phyloP scores from a whole-genome alignment of 495 filamentous ascomycete genomes.

The Neurospora terricola region DNA sequence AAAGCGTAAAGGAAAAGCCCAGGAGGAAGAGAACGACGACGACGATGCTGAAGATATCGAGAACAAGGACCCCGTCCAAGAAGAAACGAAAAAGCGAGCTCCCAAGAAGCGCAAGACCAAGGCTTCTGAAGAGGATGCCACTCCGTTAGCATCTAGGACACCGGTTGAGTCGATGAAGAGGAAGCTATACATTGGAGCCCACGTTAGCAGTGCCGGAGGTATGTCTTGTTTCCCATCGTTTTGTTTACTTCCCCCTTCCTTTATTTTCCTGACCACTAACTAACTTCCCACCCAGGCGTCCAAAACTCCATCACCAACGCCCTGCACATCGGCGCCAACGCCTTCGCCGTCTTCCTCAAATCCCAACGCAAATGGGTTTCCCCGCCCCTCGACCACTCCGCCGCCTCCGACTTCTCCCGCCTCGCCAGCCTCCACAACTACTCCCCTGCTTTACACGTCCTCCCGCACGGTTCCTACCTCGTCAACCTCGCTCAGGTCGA shows the following conservation, averaged over 20 bases:
- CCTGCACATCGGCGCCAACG: slow-evolving; percentile 75
- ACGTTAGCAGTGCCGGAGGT: slow-evolving; percentile 85
- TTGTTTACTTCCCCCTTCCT: background rate
- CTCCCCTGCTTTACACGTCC: slow-evolving; percentile 56
- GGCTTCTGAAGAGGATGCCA: slow-evolving; percentile 30
- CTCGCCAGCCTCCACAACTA: slow-evolving; percentile 62
- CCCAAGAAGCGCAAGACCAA: slow-evolving; percentile 42
- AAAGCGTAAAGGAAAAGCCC: slow-evolving; percentile 28
- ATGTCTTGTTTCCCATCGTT: slow-evolving; percentile 7
- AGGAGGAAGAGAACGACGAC: slow-evolving; percentile 5
- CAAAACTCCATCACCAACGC: slow-evolving; percentile 81
- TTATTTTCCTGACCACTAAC: no score
- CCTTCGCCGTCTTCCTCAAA: slow-evolving; percentile 91
- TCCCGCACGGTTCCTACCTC: slow-evolving; percentile 93
- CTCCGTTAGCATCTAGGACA: slow-evolving; percentile 62
- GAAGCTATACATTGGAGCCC: slow-evolving; percentile 77
- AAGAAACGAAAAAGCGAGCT: slow-evolving; percentile 17
- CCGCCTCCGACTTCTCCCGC: slow-evolving; percentile 54
- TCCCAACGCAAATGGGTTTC: slow-evolving; percentile 93
- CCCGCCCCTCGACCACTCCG: slow-evolving; percentile 60
- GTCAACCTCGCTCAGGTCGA: slow-evolving; percentile 89
- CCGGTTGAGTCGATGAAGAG: slow-evolving; percentile 48
- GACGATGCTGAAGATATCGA: slow-evolving; percentile 14
- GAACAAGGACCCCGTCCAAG: slow-evolving; percentile 10
- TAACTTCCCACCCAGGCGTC: slow-evolving; percentile 46